These are phyloP conservation scores for Dentipellis sp. DNA, from an alignment of 768 basidiomycete genomes.

Conservation along the genomic window DNA sequence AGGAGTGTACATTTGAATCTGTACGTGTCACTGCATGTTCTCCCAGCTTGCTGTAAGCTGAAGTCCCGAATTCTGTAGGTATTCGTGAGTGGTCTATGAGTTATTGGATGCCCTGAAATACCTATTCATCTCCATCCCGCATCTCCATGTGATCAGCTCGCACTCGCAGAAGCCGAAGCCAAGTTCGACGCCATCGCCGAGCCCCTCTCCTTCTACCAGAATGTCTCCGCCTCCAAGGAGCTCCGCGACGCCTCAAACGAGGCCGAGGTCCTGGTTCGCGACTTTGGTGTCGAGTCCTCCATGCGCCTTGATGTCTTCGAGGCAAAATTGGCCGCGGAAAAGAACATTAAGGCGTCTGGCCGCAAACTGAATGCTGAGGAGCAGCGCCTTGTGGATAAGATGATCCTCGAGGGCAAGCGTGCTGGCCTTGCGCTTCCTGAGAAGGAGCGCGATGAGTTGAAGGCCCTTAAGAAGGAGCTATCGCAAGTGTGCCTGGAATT, in stretches of 20 bases:
- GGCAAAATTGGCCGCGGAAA: conserved; percentile 60
- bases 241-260: conserved; percentile 77
- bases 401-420: conserved; percentile 72
- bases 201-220: conserved; percentile 71
- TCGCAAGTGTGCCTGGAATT: conserved; percentile 74
- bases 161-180: conserved; percentile 54
- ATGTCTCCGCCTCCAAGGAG: conserved; percentile 64
- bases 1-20: conserved; percentile 56
- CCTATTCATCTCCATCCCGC: conserved; percentile 10
- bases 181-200: conserved; percentile 40
- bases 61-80: conserved; percentile 35
- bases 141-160: conserved; percentile 28
- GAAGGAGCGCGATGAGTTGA: conserved; percentile 47
- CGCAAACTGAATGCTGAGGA: conserved; percentile 55
- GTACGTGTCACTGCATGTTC: conserved; percentile 29
- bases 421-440: conserved; percentile 70
- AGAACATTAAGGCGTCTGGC: conserved; percentile 55
- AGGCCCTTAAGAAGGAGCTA: conserved; percentile 62
- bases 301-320: conserved; percentile 79
- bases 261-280: conserved; percentile 60
- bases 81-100: conserved; percentile 47
- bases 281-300: conserved; percentile 65
- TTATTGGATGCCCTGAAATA: conserved; percentile 3
- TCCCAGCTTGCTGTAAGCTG: conserved; percentile 3
- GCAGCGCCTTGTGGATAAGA: conserved; percentile 70